These are phyloP conservation scores for Rhodotorula sp. DNA, from an alignment of 1,284 basidiomycete species.

Conservation along the genomic window DNA sequence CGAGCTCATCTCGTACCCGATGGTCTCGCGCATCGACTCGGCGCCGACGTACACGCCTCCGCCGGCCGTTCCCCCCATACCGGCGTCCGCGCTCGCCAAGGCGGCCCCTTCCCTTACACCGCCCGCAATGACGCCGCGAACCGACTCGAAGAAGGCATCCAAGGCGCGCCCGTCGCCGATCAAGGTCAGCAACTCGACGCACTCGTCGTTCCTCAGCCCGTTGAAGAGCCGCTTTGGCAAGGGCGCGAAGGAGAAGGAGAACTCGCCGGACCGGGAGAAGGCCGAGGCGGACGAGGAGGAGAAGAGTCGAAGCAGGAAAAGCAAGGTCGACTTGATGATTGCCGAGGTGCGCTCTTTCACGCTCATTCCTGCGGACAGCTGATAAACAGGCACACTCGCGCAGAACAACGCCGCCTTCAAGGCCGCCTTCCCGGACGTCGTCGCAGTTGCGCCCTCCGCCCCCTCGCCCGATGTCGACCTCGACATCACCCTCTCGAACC, in stretches of 20 bases:
- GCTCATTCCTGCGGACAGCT: no score
- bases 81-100: background rate
- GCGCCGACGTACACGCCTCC: slow-evolving; percentile 18
- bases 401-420: slow-evolving; percentile 5
- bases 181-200: slow-evolving; percentile 1
- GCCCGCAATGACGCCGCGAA: slow-evolving; percentile 6
- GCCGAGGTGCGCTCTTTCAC: background rate
- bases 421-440: background rate
- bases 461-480: background rate
- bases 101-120: background rate
- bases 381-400: background rate
- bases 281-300: background rate
- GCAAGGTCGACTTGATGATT: background rate
- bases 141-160: background rate
- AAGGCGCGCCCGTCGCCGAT: slow-evolving; percentile 8
- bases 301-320: background rate
- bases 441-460: background rate
- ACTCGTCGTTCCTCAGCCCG: slow-evolving; percentile 5
- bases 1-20: slow-evolving; percentile 31
- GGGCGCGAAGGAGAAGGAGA: background rate
- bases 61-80: background rate
- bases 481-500: background rate
- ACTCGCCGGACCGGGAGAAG: background rate
- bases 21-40: slow-evolving; percentile 20
- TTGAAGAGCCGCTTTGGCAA: background rate